Conservation (phyloP, 1,284 basidiomycete genomes). For the Fomitopsis schrenkii region DNA sequence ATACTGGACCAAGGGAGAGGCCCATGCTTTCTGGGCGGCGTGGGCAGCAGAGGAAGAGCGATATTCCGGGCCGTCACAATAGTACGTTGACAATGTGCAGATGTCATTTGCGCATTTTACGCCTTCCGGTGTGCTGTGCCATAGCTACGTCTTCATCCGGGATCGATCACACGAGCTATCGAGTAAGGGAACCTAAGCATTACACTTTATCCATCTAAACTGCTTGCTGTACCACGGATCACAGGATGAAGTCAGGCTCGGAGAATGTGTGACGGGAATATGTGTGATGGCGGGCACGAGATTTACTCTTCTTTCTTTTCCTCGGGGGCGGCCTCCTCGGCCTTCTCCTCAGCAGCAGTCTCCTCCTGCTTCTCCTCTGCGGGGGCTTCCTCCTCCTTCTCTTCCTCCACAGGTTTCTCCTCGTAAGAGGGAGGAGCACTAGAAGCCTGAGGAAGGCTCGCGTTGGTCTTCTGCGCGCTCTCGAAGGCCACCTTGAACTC, state of each 20-base stretch:
- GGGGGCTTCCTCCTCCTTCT: constrained; percentile 9
- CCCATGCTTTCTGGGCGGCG: constrained; percentile 46
- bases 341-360: constrained; percentile 17
- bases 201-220: constrained; percentile 3
- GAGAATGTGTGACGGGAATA: neutral
- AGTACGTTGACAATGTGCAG: neutral
- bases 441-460: constrained; percentile 26
- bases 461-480: constrained; percentile 74
- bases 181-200: neutral
- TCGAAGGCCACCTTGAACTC: constrained; percentile 90
- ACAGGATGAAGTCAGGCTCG: constrained; percentile 1
- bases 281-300: constrained; percentile 5
- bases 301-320: constrained; percentile 28
- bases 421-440: constrained; percentile 24
- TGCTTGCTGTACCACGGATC: neutral
- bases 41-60: constrained; percentile 49
- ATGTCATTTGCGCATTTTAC: too few species aligned
- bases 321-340: constrained; percentile 19
- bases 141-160: neutral
- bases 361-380: constrained; percentile 12
- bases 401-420: constrained; percentile 25
- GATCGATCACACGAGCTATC: neutral
- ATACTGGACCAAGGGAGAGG: constrained; percentile 62
- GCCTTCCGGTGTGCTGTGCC: neutral
- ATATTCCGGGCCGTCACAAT: constrained; percentile 10